A percentile compares a stretch with the other conserved stretches of the same genome.
Evolutionary conservation across 2,329 filamentous ascomycete species (phyloP).

Genomic region (Coleophoma eucalyptorum): DNA sequence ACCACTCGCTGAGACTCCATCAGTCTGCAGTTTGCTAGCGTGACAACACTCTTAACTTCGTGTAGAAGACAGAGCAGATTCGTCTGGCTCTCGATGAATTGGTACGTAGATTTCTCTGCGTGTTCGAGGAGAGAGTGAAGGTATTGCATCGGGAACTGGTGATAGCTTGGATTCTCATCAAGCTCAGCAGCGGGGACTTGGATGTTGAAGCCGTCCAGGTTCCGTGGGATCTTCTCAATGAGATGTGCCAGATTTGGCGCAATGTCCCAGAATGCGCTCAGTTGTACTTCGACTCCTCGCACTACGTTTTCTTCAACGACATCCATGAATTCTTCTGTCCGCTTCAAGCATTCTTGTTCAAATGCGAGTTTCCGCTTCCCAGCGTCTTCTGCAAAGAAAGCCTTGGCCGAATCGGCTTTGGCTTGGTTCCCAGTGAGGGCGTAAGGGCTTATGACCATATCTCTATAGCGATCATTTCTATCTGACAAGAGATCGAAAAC

Average conservation of each 20-base stretch:
- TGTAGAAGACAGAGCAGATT: slow-evolving; percentile 88
- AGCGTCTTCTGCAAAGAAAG: slow-evolving; percentile 80
- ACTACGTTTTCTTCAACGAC: slow-evolving; percentile 82
- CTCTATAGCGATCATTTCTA: slow-evolving; percentile 81
- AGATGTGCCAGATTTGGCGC: slow-evolving; percentile 77
- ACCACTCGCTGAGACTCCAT: slow-evolving; percentile 58
- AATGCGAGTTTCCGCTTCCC: slow-evolving; percentile 67
- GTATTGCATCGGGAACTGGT: slow-evolving; percentile 81
- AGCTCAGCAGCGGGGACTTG: slow-evolving; percentile 77
- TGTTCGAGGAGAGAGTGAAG: slow-evolving; percentile 81
- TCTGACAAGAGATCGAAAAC: slow-evolving; percentile 81
- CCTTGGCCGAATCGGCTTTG: slow-evolving; percentile 73
- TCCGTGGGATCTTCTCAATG: slow-evolving; percentile 73
- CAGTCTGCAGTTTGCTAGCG: slow-evolving; percentile 63
- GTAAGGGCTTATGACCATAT: slow-evolving; percentile 81
- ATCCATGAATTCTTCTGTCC: slow-evolving; percentile 72
- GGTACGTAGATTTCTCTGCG: slow-evolving; percentile 88
- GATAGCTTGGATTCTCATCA: slow-evolving; percentile 81
- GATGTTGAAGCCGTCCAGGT: slow-evolving; percentile 57
- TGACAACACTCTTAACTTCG: slow-evolving; percentile 79
- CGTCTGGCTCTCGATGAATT: slow-evolving; percentile 93
- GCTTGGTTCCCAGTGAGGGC: slow-evolving; percentile 68
- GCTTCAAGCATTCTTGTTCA: slow-evolving; percentile 66
- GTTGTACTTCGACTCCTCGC: slow-evolving; percentile 84
- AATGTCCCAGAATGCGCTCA: slow-evolving; percentile 97